A percentile compares a stretch with the other conserved stretches of the same genome.
Evolutionary conservation across 257 asterid species (phyloP).

Genomic region (Jacaranda mimosifolia): DNA sequence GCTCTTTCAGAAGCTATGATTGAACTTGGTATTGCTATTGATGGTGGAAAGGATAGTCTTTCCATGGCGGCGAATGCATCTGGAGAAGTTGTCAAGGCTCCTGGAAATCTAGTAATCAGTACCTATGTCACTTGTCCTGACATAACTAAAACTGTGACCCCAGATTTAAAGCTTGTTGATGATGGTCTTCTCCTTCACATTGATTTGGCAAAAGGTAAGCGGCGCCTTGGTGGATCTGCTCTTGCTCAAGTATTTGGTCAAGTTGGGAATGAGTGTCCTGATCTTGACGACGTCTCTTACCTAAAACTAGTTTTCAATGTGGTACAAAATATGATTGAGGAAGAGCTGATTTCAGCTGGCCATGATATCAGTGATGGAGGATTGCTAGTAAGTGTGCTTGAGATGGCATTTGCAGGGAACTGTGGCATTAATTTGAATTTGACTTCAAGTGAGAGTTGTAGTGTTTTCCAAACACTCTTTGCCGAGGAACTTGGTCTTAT

Average conservation of each 20-base stretch:
- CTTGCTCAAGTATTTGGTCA: constrained; percentile 92
- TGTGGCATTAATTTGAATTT: constrained; percentile 72
- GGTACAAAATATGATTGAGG: constrained; percentile 75
- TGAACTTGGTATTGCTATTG: constrained; percentile 92
- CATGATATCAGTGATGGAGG: constrained; percentile 99
- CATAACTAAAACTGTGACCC: constrained; percentile 89
- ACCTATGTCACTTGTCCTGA: constrained; percentile 93
- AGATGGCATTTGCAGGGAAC: constrained; percentile 97
- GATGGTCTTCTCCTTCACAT: constrained; percentile 87
- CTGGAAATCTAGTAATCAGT: constrained; percentile 94
- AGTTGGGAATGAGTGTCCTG: constrained; percentile 87
- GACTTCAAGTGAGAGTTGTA: constrained; percentile 48
- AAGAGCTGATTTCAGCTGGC: constrained; percentile 84
- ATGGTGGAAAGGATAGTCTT: constrained; percentile 97
- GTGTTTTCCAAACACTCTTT: constrained; percentile 63
- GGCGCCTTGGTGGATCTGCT: constrained; percentile 93
- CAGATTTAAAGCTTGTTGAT: constrained; percentile 83
- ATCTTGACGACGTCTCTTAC: constrained; percentile 81
- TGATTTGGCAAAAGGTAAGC: constrained; percentile 86
- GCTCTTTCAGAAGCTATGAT: constrained; percentile 97
- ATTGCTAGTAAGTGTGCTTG: constrained; percentile 73
- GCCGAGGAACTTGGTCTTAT: constrained; percentile 92
- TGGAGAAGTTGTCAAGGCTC: constrained; percentile 93
- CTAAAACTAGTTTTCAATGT: constrained; percentile 75
- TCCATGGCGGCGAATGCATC: constrained; percentile 93